Percentiles rank a stretch among this genome's conserved stretches.
Evolutionary conservation across 202 grass and related monocot genomes (phyloP).

Genomic region (Eragrostis tef): DNA sequence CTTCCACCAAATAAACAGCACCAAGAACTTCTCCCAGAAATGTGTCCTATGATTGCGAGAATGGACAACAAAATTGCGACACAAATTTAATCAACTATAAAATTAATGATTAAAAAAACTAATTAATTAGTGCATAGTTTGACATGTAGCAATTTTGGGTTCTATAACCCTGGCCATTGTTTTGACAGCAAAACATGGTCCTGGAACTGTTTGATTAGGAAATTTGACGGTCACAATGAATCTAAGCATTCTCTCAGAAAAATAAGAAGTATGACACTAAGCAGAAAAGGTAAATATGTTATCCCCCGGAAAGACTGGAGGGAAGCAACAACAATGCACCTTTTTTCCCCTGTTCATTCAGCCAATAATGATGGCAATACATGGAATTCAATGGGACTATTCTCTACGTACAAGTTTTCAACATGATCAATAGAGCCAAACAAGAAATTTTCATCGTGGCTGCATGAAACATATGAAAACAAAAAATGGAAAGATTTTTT

Average conservation of each 20-base stretch:
- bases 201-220: neutral
- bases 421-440: neutral
- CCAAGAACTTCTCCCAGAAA: slow-evolving; percentile 87
- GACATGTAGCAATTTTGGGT: neutral
- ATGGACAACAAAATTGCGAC: neutral
- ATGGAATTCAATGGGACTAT: too few species aligned
- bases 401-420: too few species aligned
- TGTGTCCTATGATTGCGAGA: slow-evolving; percentile 52
- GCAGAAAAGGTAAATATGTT: neutral
- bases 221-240: neutral
- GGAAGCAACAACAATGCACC: too few species aligned
- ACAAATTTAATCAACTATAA: neutral
- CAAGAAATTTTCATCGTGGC: neutral
- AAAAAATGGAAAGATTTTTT: neutral
- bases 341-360: too few species aligned
- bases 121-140: neutral
- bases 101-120: neutral
- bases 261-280: neutral
- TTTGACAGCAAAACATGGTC: neutral
- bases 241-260: neutral
- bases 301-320: neutral
- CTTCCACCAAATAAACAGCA: slow-evolving; percentile 71
- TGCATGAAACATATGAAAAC: neutral
- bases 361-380: too few species aligned
- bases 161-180: neutral